phyloP scores from a whole-genome alignment of 805 yeast species.

The Candida nanaspora region DNA sequence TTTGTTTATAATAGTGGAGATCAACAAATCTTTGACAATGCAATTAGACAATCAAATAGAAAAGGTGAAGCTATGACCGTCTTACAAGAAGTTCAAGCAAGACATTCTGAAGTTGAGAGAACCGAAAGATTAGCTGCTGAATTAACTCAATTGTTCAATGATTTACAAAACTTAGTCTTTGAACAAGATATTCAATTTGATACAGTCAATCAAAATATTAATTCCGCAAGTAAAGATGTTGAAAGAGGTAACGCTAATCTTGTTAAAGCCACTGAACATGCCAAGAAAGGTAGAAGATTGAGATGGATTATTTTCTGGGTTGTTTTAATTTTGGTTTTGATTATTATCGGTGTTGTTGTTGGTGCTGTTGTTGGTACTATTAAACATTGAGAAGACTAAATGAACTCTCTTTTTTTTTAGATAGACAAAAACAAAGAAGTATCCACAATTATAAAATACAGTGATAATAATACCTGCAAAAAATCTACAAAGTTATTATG shows the following conservation, averaged over 20 bases:
- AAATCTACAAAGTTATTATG: too few species aligned
- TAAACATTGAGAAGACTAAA: background rate
- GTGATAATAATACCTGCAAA: too few species aligned
- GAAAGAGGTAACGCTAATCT: slow-evolving; percentile 95
- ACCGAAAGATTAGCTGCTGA: slow-evolving; percentile 95
- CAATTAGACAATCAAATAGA: slow-evolving; percentile 77
- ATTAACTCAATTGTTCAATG: slow-evolving; percentile 87
- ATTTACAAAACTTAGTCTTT: slow-evolving; percentile 92
- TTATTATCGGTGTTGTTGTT: slow-evolving; percentile 65
- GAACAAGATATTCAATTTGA: slow-evolving; percentile 89
- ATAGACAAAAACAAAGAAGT: too few species aligned
- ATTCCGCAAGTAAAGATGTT: slow-evolving; percentile 79
- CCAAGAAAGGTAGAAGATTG: slow-evolving; percentile 86
- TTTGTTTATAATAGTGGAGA: slow-evolving; percentile 81
- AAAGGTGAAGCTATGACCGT: slow-evolving; percentile 95
- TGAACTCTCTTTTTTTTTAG: background rate
- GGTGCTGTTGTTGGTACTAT: slow-evolving; percentile 39
- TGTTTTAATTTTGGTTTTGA: slow-evolving; percentile 47
- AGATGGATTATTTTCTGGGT: slow-evolving; percentile 79
- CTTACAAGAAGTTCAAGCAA: slow-evolving; percentile 87
- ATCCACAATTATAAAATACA: too few species aligned
- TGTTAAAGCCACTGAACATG: slow-evolving; percentile 79
- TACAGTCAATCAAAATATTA: slow-evolving; percentile 74
- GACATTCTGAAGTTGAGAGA: slow-evolving; percentile 92
- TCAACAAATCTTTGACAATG: slow-evolving; percentile 92